A percentile compares a stretch with the other conserved stretches of the same genome.
phyloP scores from a whole-genome alignment of 2,329 filamentous ascomycete species.

The Botrytis paeoniae region DNA sequence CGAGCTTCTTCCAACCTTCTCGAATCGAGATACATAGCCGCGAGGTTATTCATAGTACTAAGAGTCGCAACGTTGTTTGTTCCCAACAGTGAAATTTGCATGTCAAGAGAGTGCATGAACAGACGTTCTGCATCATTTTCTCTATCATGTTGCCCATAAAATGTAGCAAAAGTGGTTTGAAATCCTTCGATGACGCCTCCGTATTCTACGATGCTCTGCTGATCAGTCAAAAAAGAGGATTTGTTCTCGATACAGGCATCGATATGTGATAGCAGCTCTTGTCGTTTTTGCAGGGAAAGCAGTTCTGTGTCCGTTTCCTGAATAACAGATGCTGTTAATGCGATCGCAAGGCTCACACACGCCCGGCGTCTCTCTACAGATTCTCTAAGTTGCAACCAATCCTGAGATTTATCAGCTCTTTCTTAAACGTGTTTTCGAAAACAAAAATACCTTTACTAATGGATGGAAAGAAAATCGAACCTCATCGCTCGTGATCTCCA shows the following conservation, averaged over 20 bases:
- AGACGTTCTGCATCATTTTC: conserved; percentile 26
- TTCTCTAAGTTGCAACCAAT: conserved; percentile 6
- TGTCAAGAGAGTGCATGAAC: conserved; percentile 21
- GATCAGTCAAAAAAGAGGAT: not conserved
- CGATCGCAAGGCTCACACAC: not conserved
- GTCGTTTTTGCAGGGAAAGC: conserved; percentile 7
- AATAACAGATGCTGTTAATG: conserved; percentile 5
- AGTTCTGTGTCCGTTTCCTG: not conserved
- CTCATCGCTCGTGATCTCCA: conserved; percentile 10
- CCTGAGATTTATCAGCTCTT: conserved; percentile 6
- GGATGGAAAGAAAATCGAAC: conserved; percentile 29
- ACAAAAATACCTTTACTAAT: conserved; percentile 25
- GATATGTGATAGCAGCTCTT: conserved; percentile 7
- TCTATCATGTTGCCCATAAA: conserved; percentile 21
- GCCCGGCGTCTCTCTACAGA: not conserved
- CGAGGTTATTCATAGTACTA: conserved; percentile 33
- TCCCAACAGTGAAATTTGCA: conserved; percentile 14
- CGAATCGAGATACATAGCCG: conserved; percentile 32
- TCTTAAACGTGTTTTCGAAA: not conserved
- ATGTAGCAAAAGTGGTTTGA: conserved; percentile 13
- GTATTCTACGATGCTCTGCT: conserved; percentile 18
- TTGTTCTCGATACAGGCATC: conserved; percentile 16
- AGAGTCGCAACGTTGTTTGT: conserved; percentile 21
- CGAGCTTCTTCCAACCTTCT: conserved; percentile 34
- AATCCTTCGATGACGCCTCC: conserved; percentile 3